Evolutionary conservation across 2,329 filamentous ascomycete species (phyloP).

Genomic region (Beauveria caledonica): DNA sequence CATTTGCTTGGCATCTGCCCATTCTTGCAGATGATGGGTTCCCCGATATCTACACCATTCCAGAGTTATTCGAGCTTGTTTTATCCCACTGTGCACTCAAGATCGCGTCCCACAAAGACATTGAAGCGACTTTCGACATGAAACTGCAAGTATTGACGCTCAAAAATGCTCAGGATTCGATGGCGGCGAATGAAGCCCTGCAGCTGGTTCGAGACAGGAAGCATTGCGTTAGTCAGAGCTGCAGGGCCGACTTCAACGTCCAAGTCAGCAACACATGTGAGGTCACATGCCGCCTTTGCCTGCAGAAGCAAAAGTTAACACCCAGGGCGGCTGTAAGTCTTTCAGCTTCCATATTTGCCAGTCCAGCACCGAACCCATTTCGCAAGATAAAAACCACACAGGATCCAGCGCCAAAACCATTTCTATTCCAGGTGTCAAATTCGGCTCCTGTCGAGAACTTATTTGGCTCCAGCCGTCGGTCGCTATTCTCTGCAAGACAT

Average conservation of each 20-base stretch:
- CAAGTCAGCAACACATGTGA: not conserved
- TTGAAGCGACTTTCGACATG: not conserved
- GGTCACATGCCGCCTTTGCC: not conserved
- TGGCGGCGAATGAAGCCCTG: not conserved
- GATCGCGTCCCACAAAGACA: not conserved
- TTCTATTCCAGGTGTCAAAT: too few species aligned
- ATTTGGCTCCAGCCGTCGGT: not conserved
- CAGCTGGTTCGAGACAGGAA: not conserved
- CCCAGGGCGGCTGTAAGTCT: not conserved
- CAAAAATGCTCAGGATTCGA: not conserved
- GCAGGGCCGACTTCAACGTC: not conserved
- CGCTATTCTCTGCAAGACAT: not conserved
- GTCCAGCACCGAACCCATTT: too few species aligned
- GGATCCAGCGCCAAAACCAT: not conserved
- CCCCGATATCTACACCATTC: not conserved
- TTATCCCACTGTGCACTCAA: not conserved
- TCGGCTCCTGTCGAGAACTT: not conserved
- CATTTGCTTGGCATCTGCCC: not conserved
- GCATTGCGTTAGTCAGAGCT: not conserved
- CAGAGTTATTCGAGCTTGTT: not conserved
- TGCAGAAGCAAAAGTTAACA: not conserved
- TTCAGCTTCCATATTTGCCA: too few species aligned
- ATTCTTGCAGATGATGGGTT: not conserved
- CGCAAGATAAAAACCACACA: too few species aligned
- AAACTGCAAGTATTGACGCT: not conserved